These are phyloP conservation scores for Hyphopichia burtonii DNA, from an alignment of 1,139 yeast genomes.

Conservation along the genomic window DNA sequence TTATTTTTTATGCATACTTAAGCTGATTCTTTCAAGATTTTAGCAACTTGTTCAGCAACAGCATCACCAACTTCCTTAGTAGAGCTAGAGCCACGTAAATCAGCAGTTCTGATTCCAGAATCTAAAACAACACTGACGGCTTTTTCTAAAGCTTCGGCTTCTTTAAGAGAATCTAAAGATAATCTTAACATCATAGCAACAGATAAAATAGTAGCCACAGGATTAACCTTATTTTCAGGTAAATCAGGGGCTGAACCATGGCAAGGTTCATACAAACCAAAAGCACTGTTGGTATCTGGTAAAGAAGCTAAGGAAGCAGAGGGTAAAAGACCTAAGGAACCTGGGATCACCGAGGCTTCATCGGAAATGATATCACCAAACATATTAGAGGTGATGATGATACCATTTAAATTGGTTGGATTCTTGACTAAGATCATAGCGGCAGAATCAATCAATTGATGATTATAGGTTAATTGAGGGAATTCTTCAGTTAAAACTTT, in stretches of 20 bases:
- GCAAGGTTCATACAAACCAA: conserved; percentile 97
- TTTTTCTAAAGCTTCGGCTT: conserved; percentile 84
- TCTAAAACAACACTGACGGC: conserved; percentile 87
- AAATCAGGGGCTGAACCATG: conserved; percentile 99
- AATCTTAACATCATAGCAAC: conserved; percentile 97
- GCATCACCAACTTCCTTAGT: conserved; percentile 95
- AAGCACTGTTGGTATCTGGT: conserved; percentile 91
- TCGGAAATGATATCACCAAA: conserved; percentile 97
- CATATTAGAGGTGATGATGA: conserved; percentile 91
- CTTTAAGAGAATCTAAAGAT: conserved; percentile 75
- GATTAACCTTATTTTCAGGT: conserved; percentile 84
- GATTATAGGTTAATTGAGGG: conserved; percentile 82
- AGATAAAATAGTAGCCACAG: conserved; percentile 90
- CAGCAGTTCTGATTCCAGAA: conserved; percentile 84
- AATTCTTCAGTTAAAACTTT: conserved; percentile 81
- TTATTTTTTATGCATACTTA: not conserved
- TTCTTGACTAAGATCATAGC: conserved; percentile 94
- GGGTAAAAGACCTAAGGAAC: conserved; percentile 92
- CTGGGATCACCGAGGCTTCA: conserved; percentile 97
- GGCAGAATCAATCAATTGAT: conserved; percentile 96
- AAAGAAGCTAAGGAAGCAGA: conserved; percentile 94
- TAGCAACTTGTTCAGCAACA: conserved; percentile 67
- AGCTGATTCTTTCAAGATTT: conserved; percentile 39
- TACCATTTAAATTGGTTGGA: conserved; percentile 89
- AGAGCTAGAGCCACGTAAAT: conserved; percentile 74